phyloP scores from a whole-genome alignment of 176 grass and related monocot genomes.

The Juncus effusus region DNA sequence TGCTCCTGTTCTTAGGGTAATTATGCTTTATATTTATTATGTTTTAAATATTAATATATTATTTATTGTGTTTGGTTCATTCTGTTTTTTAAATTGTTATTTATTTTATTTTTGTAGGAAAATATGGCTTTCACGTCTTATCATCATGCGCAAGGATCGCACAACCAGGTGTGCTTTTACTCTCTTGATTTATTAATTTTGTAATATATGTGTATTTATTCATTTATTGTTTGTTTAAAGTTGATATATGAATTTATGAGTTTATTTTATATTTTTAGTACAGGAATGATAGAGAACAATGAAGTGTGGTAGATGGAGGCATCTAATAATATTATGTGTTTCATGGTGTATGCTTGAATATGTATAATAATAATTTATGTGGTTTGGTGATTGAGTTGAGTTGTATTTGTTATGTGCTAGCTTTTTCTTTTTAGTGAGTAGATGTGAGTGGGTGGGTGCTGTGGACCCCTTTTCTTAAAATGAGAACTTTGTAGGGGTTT shows the following conservation, averaged over 20 bases:
- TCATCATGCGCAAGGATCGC: slow-evolving; percentile 29
- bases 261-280: slow-evolving; percentile 16
- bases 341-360: too few relatives aligned
- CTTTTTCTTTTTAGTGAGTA: too few relatives aligned
- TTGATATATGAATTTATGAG: not conserved
- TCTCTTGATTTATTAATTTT: slow-evolving; percentile 1
- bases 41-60: not conserved
- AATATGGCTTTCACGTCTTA: slow-evolving; percentile 25
- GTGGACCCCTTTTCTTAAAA: too few relatives aligned
- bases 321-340: too few relatives aligned
- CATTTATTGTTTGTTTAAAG: too few relatives aligned
- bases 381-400: too few relatives aligned
- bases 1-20: slow-evolving; percentile 42
- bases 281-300: slow-evolving; percentile 13
- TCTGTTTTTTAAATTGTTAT: slow-evolving; percentile 15
- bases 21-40: slow-evolving; percentile 5
- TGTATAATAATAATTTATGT: too few relatives aligned
- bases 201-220: not conserved
- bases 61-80: slow-evolving; percentile 9
- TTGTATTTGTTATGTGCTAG: too few relatives aligned
- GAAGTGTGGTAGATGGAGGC: too few relatives aligned
- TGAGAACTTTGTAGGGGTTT: too few relatives aligned
- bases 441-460: too few relatives aligned
- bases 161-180: slow-evolving; percentile 27
- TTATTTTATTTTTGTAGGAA: slow-evolving; percentile 7